These are phyloP conservation scores for Margaritispora aquatica DNA, from an alignment of 495 filamentous ascomycete species.

Conservation along the genomic window DNA sequence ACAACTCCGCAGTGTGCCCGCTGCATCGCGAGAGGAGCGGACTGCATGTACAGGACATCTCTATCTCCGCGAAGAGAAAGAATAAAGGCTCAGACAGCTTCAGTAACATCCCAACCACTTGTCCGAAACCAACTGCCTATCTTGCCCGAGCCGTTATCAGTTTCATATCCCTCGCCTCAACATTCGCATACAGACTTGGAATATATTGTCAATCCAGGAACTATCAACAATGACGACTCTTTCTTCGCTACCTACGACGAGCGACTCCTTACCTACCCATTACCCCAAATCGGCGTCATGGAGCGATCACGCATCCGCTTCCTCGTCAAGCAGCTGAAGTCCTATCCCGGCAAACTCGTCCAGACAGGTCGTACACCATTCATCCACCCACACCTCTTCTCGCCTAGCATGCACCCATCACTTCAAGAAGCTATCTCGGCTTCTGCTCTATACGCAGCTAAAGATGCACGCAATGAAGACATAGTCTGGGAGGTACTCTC, in stretches of 20 bases:
- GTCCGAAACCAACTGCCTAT: background rate
- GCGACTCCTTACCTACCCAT: background rate
- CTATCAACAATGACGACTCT: background rate
- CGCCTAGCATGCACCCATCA: background rate
- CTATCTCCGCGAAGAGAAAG: background rate
- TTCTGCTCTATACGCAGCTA: background rate
- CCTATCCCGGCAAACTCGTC: background rate
- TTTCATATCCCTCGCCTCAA: background rate
- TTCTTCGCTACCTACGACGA: background rate
- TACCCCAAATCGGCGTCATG: conserved; percentile 1
- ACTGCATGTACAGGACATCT: conserved; percentile 4
- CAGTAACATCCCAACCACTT: background rate
- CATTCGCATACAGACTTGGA: background rate
- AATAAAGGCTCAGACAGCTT: background rate
- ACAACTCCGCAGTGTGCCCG: background rate
- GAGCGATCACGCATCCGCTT: conserved; percentile 1
- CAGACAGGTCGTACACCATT: background rate
- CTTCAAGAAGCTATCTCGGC: conserved; percentile 1
- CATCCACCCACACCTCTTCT: conserved; percentile 4
- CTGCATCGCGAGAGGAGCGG: background rate
- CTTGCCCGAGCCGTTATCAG: background rate
- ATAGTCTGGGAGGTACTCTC: conserved; percentile 6
- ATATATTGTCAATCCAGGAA: background rate
- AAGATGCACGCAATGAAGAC: conserved; percentile 3
- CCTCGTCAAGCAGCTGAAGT: background rate